Conservation (phyloP, 176 grass and related monocot species). For the Alloteropsis semialata region DNA sequence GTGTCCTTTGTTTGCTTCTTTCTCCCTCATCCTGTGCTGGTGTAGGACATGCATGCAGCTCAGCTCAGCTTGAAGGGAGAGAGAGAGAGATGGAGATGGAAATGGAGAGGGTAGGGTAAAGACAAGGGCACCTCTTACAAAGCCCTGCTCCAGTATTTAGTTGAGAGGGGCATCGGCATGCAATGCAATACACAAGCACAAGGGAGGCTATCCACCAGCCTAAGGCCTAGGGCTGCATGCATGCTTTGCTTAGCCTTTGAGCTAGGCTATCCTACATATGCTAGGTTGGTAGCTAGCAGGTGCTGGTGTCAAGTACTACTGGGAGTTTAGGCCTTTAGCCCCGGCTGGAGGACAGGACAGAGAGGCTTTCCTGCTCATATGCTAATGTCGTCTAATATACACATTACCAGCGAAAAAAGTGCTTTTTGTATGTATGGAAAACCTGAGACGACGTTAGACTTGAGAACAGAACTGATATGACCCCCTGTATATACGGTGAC, state of each 20-base stretch:
- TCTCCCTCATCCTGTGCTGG: conserved; percentile 39
- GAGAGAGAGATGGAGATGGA: not conserved
- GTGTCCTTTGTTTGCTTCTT: conserved; percentile 35
- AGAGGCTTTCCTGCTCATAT: not conserved
- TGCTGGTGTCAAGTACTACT: conserved; percentile 46
- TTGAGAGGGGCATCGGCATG: conserved; percentile 76
- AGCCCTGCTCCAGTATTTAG: conserved; percentile 62
- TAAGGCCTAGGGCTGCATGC: conserved; percentile 44
- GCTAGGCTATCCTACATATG: conserved; percentile 1
- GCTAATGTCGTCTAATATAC: not conserved
- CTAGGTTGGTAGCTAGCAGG: conserved; percentile 22
- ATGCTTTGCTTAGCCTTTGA: conserved; percentile 43
- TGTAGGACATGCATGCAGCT: conserved; percentile 37
- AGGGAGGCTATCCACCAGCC: conserved; percentile 8
- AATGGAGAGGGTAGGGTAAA: conserved; percentile 32
- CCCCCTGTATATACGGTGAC: not conserved
- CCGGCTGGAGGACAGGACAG: not conserved
- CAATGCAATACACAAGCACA: conserved; percentile 44
- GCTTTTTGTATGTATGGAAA: conserved; percentile 22
- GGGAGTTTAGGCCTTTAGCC: conserved; percentile 25
- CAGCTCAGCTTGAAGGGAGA: not conserved
- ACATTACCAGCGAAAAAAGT: not conserved
- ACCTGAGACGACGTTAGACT: conserved; percentile 17
- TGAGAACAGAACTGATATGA: not conserved
- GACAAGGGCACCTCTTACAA: conserved; percentile 95